Conservation (phyloP, 495 filamentous ascomycete genomes). For the Penicillium crystallinum region DNA sequence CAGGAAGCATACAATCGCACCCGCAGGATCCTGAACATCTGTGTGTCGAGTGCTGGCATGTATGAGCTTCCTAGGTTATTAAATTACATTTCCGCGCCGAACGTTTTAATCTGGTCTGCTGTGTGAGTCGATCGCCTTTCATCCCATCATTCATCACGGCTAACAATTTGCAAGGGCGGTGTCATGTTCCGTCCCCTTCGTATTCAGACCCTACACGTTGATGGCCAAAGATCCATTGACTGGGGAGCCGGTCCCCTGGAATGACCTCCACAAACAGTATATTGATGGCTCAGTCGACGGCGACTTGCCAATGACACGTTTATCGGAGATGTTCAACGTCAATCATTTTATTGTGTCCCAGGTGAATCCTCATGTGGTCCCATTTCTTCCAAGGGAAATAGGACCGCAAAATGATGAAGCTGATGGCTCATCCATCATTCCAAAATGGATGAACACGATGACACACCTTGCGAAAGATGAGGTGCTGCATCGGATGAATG, state of each 20-base stretch:
- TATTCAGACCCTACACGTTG: conserved; percentile 71
- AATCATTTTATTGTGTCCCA: conserved; percentile 98
- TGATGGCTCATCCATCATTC: conserved; percentile 35
- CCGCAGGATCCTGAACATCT: conserved; percentile 84
- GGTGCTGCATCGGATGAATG: conserved; percentile 71
- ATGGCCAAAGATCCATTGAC: conserved; percentile 83
- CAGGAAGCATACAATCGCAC: conserved; percentile 94
- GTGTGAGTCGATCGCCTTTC: conserved; percentile 51
- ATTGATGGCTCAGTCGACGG: conserved; percentile 95
- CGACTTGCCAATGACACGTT: conserved; percentile 84
- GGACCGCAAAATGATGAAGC: conserved; percentile 38
- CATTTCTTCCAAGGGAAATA: conserved; percentile 74
- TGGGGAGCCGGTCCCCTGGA: conserved; percentile 74
- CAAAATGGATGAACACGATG: conserved; percentile 60
- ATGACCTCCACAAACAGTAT: conserved; percentile 73
- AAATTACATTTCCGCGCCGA: conserved; percentile 89
- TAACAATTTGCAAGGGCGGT: conserved; percentile 52
- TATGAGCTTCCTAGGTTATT: conserved; percentile 83
- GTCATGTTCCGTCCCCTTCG: conserved; percentile 87
- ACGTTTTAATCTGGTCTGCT: conserved; percentile 94
- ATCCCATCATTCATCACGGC: background rate
- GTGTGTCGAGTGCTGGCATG: conserved; percentile 78
- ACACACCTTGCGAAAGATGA: conserved; percentile 78
- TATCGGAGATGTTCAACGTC: conserved; percentile 96
- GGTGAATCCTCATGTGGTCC: conserved; percentile 90